Base-by-base conservation (phyloP, 1,284 basidiomycete genomes). In the Lentinus polychrous region DNA sequence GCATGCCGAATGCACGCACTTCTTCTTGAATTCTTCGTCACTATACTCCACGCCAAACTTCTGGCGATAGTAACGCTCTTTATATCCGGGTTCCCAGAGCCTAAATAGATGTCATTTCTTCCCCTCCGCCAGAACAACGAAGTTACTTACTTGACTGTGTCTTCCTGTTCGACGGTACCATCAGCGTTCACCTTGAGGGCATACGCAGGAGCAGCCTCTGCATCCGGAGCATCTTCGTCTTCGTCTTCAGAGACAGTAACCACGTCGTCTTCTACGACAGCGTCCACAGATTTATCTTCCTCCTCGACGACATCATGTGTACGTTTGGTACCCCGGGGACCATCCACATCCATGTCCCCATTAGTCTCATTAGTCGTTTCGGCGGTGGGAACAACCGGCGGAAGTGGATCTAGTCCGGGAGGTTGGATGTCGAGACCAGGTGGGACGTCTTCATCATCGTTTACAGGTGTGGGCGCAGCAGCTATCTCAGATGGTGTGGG, bases 71-170 rank as follows among this genome's bases (percentile, higher is more conserved):
- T 99, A 99, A 33, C 96, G 81, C 60, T 95, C 92, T 61, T 83
- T 86, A 69, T 99, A 99, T 33, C 94, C 94, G 1, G 92, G 83
- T 65, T 97, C 94, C 84, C 90, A 97, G 15, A 97, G 70, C 60
- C 92, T 94, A 54, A 8, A 51, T 14, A 48, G 46, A 36, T 49
- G 23, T n/a, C n/a, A n/a, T n/a, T n/a, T n/a, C n/a, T n/a, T n/a
- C n/a, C n/a, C n/a, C n/a, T n/a, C n/a, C 42, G 33, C 41, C 41
- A 46, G 18, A 49, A 48, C 32, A 48, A 32, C 22, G 11, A 10
- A 27, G 46, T 45, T 48, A 78, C 82, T 58, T 70, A 94, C 90
- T 88, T 87, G 58, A 99, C 92, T 20, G 81, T 86, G 65, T 99
- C 95, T 57, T 88, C 86, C 65, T 98, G 94, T 51, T 91, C 87